Evolutionary conservation across 257 asterid genomes (phyloP).

Genomic region (Hygrophila difformis): DNA sequence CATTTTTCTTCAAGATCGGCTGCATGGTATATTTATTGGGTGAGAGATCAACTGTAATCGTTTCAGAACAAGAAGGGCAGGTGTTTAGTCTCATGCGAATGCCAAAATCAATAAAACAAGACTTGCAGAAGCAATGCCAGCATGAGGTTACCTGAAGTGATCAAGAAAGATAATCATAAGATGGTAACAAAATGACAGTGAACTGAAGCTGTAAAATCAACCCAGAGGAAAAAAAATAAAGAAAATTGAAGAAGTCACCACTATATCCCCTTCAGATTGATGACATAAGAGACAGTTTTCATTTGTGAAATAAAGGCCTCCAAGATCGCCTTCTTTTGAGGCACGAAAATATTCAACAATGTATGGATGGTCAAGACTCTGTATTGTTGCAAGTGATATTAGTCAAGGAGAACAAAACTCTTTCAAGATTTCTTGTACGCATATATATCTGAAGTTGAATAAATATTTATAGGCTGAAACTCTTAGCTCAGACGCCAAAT

Average conservation of each 20-base stretch:
- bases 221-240: background rate
- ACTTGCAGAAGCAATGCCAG: slow-evolving; percentile 71
- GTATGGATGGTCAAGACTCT: slow-evolving; percentile 98
- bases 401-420: too few species aligned
- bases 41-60: slow-evolving; percentile 81
- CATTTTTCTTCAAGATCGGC: slow-evolving; percentile 36
- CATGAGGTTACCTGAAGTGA: slow-evolving; percentile 67
- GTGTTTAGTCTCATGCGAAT: slow-evolving; percentile 56
- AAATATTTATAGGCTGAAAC: too few species aligned
- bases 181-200: background rate
- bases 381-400: too few species aligned
- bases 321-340: slow-evolving; percentile 36
- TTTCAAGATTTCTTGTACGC: too few species aligned
- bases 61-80: slow-evolving; percentile 82
- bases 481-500: too few species aligned
- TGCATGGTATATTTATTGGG: slow-evolving; percentile 38
- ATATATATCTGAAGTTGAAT: too few species aligned
- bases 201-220: background rate
- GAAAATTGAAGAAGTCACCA: slow-evolving; percentile 34
- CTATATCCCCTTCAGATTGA: slow-evolving; percentile 69
- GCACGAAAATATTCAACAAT: slow-evolving; percentile 82
- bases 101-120: slow-evolving; percentile 72
- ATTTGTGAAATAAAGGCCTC: slow-evolving; percentile 31
- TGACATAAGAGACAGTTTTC: slow-evolving; percentile 62
- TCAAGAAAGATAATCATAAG: background rate